These are phyloP conservation scores for Pleurotus salmoneostramineus DNA, from an alignment of 768 basidiomycete species.

Conservation along the genomic window DNA sequence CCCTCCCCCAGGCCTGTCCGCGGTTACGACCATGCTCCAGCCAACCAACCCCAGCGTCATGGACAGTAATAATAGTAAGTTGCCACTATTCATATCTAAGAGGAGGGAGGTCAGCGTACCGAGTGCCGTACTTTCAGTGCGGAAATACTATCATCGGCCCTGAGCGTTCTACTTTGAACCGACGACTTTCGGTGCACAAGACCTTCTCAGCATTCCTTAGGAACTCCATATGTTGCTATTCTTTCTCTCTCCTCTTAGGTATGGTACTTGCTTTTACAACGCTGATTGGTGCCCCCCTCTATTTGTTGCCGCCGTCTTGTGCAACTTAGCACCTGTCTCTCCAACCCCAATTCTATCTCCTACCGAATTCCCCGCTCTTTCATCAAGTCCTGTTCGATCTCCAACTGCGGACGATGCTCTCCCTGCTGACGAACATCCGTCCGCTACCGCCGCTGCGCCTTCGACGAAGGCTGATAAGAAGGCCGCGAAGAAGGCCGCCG, in stretches of 20 bases:
- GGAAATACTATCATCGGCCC: constrained; percentile 72
- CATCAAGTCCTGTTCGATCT: constrained; percentile 23
- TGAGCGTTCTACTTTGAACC: constrained; percentile 39
- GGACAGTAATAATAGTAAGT: constrained; percentile 58
- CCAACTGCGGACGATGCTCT: constrained; percentile 24
- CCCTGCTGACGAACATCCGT: constrained; percentile 23
- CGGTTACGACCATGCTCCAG: constrained; percentile 3
- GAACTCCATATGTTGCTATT: constrained; percentile 18
- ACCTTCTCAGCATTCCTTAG: constrained; percentile 10
- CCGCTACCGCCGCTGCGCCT: constrained; percentile 31
- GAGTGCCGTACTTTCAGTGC: constrained; percentile 89
- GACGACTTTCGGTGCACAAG: constrained; percentile 19
- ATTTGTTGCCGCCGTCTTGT: constrained; percentile 26
- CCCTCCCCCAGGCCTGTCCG: constrained; percentile 67
- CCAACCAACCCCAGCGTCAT: constrained; percentile 2
- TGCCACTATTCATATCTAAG: constrained; percentile 47
- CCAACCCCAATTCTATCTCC: constrained; percentile 46
- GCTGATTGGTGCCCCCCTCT: constrained; percentile 39
- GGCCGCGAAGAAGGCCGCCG: constrained; percentile 61
- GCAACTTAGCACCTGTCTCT: constrained; percentile 36
- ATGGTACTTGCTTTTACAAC: constrained; percentile 47
- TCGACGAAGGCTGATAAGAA: constrained; percentile 59
- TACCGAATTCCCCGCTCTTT: constrained; percentile 75
- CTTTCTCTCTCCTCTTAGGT: constrained; percentile 27
- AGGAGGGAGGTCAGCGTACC: constrained; percentile 85